Base-by-base conservation (phyloP, 2,329 filamentous ascomycete species). In the Gyromitra esculenta region DNA sequence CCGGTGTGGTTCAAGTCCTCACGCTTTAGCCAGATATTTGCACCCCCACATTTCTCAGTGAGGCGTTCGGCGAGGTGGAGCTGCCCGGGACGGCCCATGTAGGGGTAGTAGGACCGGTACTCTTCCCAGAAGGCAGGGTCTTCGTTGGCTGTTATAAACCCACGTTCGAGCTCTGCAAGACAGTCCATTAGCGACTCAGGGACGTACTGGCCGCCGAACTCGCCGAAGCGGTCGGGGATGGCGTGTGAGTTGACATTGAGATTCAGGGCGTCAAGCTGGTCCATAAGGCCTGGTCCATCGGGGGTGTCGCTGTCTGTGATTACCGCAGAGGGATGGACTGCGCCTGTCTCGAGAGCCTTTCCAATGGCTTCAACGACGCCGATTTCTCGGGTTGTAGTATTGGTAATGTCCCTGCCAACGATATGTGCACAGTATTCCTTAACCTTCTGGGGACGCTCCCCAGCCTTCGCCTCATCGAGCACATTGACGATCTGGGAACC, bases 181-280 rank as follows among this genome's bases (percentile, higher is more conserved):
- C 95, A 98, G 85, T 98, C 95, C 95, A 99, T 98, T 77, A 99
- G 88, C 21, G 94, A 96, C 84, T 99, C 96, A 0, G 96, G 96
- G 1, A 99, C 96, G 82, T 97, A 99, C 84, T 98, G 95, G 15
- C 96, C 96, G 81, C 96, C 96, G 79, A 97, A 99, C 83, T 97
- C 92, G 80, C 96, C 96, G 81, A 99, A 98, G 66, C 94, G 91
- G 78, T 93, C 89, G 11, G 94, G 93, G 66, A 96, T 89, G 81
- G 91, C 81, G 54, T 83, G 81, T 6, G 82, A 81, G 72, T 85
- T 67, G 81, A 81, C 52, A 64, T 73, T 57, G 65, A 88, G 88
- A 82, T 97, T 96, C 76, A 97, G 87, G 15, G 92, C 91, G 75
- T 93, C 91, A 37, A 97, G 87, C 84, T 97, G 92, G 68, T 94